Percentiles rank a stretch among this genome's conserved stretches.
These are phyloP conservation scores for Trichosporon sp. DNA, from an alignment of 1,284 basidiomycete genomes.

Conservation along the genomic window DNA sequence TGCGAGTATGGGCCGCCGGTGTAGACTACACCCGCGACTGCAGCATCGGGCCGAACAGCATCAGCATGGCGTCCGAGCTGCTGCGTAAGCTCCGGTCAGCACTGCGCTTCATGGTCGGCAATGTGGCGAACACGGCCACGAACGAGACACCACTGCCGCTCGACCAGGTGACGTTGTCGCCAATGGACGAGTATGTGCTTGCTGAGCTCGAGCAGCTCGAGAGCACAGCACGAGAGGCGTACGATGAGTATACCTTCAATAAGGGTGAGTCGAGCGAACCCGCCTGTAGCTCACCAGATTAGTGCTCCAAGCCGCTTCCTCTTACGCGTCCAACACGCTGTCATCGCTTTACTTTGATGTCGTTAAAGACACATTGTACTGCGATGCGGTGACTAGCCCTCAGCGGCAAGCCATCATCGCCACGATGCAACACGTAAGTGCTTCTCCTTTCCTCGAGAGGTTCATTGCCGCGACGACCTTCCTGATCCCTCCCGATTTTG, in stretches of 20 bases:
- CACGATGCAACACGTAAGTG: slow-evolving; percentile 64
- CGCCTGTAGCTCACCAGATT: slow-evolving; percentile 46
- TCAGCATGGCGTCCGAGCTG: slow-evolving; percentile 70
- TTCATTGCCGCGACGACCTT: no score
- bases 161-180: slow-evolving; percentile 27
- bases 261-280: slow-evolving; percentile 56
- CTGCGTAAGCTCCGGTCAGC: slow-evolving; percentile 84
- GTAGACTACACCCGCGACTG: slow-evolving; percentile 87
- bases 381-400: slow-evolving; percentile 55
- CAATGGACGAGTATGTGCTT: slow-evolving; percentile 72
- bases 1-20: slow-evolving; percentile 87
- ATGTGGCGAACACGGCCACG: slow-evolving; percentile 52
- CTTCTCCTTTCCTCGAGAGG: background rate
- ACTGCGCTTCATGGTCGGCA: slow-evolving; percentile 83
- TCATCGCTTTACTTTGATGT: slow-evolving; percentile 75
- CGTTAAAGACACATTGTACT: slow-evolving; percentile 86
- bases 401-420: slow-evolving; percentile 63
- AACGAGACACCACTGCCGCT: slow-evolving; percentile 8
- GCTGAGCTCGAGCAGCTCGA: slow-evolving; percentile 74
- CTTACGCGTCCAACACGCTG: slow-evolving; percentile 53
- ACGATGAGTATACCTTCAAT: slow-evolving; percentile 73
- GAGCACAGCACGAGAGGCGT: slow-evolving; percentile 60
- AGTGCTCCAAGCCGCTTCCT: slow-evolving; percentile 51
- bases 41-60: slow-evolving; percentile 71
- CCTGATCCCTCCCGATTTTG: no score